These are phyloP conservation scores for Coprinopsis cinerea DNA, from an alignment of 768 basidiomycete genomes.

Conservation along the genomic window DNA sequence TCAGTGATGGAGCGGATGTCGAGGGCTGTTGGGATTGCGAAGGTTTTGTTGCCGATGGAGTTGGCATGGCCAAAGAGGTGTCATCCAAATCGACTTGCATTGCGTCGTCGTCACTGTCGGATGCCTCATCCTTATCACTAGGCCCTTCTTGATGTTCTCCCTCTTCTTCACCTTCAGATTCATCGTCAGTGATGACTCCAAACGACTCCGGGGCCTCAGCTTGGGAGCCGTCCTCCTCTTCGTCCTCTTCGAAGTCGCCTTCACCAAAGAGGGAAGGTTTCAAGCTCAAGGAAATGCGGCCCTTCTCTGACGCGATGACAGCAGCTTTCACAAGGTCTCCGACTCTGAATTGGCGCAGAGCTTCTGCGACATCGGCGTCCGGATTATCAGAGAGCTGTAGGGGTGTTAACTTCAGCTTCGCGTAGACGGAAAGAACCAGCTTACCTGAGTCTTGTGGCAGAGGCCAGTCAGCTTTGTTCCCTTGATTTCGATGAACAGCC, in stretches of 20 bases:
- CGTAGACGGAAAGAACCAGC: constrained; percentile 3
- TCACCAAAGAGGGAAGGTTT: constrained; percentile 84
- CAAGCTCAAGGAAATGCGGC: constrained; percentile 78
- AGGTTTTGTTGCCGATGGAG: constrained; percentile 6
- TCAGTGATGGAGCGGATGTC: constrained; percentile 33
- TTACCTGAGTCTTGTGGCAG: constrained; percentile 87
- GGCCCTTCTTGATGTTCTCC: constrained; percentile 7
- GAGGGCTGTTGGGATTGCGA: constrained; percentile 11
- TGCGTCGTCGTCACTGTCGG: constrained; percentile 28
- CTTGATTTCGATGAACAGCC: constrained; percentile 89
- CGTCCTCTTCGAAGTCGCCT: constrained; percentile 46
- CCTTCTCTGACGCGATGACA: constrained; percentile 65
- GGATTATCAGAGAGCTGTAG: constrained; percentile 81
- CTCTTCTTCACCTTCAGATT: constrained; percentile 13
- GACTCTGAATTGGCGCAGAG: constrained; percentile 76
- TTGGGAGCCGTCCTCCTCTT: constrained; percentile 22
- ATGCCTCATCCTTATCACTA: constrained; percentile 4
- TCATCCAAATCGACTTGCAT: constrained; percentile 43
- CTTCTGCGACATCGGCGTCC: constrained; percentile 70
- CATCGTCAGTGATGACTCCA: constrained; percentile 16
- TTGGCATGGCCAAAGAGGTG: constrained; percentile 20
- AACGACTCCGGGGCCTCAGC: constrained; percentile 16
- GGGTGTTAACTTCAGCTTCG: constrained; percentile 5
- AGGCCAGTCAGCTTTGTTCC: constrained; percentile 80
- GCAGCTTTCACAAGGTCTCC: constrained; percentile 83